Evolutionary conservation across 257 asterid species (phyloP).

Genomic region (Solanum piurae): DNA sequence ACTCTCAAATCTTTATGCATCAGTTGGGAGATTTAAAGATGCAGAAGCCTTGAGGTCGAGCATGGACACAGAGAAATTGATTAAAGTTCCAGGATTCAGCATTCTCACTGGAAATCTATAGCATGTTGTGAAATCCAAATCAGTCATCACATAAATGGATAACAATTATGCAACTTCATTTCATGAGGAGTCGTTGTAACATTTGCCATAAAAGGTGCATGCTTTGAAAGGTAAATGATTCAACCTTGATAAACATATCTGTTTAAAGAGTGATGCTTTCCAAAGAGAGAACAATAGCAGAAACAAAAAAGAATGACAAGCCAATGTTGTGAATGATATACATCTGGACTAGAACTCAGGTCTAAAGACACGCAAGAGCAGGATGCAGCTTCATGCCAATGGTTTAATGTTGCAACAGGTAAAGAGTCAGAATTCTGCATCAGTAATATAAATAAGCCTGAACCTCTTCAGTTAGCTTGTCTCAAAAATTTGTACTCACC

Average conservation of each 20-base stretch:
- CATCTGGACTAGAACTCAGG: not conserved
- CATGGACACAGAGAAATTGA: constrained; percentile 3
- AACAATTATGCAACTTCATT: not conserved
- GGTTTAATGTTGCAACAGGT: not conserved
- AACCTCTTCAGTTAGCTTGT: not conserved
- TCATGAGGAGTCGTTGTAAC: not conserved
- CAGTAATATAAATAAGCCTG: not conserved
- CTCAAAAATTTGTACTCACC: not conserved
- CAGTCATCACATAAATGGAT: not conserved
- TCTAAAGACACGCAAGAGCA: not conserved
- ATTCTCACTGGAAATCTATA: not conserved
- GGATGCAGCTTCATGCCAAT: not conserved
- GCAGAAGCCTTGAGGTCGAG: constrained; percentile 10
- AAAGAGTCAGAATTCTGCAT: not conserved
- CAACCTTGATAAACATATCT: not conserved
- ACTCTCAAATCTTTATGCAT: constrained; percentile 11
- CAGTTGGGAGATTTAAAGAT: constrained; percentile 14
- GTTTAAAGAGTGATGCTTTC: not conserved
- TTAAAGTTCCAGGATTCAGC: constrained; percentile 7
- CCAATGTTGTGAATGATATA: not conserved
- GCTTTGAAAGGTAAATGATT: not conserved
- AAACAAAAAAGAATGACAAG: not conserved
- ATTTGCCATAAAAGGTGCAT: not conserved
- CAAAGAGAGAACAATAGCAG: not conserved
- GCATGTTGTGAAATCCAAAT: not conserved